Evolutionary conservation across 805 yeast species (phyloP).

Genomic region (Nakazawaea wickerhamii): DNA sequence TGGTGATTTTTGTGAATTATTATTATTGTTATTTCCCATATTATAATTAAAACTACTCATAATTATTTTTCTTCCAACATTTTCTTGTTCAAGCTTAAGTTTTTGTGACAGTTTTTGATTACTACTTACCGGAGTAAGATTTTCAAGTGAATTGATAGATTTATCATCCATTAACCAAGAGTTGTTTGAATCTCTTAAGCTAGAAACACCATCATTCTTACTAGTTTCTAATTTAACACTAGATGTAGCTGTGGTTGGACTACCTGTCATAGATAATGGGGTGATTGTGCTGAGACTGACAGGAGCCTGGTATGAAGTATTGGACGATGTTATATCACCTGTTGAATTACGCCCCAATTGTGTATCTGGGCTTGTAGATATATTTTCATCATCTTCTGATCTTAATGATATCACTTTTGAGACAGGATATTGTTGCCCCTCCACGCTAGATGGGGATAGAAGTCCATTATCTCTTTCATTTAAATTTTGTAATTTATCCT

Average conservation of each 20-base stretch:
- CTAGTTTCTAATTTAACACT: constrained; percentile 2
- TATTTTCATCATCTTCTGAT: neutral
- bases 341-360: neutral
- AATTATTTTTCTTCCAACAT: constrained; percentile 12
- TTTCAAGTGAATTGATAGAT: neutral
- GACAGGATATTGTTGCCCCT: constrained; percentile 3
- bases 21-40: neutral
- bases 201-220: neutral
- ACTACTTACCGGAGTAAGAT: neutral
- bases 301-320: neutral
- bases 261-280: constrained; percentile 12
- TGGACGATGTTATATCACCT: neutral
- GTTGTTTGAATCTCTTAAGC: no score
- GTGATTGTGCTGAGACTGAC: constrained; percentile 4
- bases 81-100: constrained; percentile 4
- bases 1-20: no score
- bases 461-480: constrained; percentile 3
- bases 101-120: neutral
- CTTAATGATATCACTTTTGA: neutral
- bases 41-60: constrained; percentile 13
- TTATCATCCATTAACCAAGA: constrained; percentile 1
- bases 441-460: constrained; percentile 8
- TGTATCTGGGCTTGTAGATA: neutral
- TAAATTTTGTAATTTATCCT: neutral
- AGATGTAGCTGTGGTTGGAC: constrained; percentile 9